Evolutionary conservation across 257 asterid genomes (phyloP), one percentile per base, ranked within the genome.

Genomic region (Rauvolfia tetraphylla): DNA sequence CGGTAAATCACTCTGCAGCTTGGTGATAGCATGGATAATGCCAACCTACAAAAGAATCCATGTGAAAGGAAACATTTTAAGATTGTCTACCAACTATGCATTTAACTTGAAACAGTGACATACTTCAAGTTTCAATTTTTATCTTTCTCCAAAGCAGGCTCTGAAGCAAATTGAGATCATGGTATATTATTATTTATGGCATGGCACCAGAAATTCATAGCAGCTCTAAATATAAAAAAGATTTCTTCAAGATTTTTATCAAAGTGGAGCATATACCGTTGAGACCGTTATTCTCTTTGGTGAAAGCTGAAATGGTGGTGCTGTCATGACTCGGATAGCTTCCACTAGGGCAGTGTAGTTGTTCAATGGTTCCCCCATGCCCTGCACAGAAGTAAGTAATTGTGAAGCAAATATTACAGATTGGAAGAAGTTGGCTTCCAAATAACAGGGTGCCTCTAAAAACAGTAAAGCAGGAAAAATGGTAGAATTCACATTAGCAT

Each of bases 311-410:
- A 95, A 95, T 29, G 98, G 99, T 81, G 78, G 80, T 71, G 93
- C 90, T 61, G 87, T 92, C 98, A 95, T 95, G 69, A 84, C 92
- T 78, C 86, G 86, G 76, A 95, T 85, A 48, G 98, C 97, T 29
- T 92, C 99, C 63, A 92, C 94, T 80, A 95, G 88, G 5, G 96
- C 82, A n/a, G 87, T 73, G 79, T 92, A 91, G 82, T 92, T 92
- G 77, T 92, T 95, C 69, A 92, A 80, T 61, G 98, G 98, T 84
- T 95, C 98, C 39, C 98, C 99, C 98, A 95, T 95, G 80, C 99
- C 98, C 98, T 92, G 84, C 75, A 78, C 78, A 78, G 18, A 73
- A 73, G 33, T 34, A 42, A 76, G 75, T 48, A 67, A 80, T 74
- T 68, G 82, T 36, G 17, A 77, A 36, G 44, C 49, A 56, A 27